Conservation (phyloP, 2,329 filamentous ascomycete genomes). For the Penicillium sp. region DNA sequence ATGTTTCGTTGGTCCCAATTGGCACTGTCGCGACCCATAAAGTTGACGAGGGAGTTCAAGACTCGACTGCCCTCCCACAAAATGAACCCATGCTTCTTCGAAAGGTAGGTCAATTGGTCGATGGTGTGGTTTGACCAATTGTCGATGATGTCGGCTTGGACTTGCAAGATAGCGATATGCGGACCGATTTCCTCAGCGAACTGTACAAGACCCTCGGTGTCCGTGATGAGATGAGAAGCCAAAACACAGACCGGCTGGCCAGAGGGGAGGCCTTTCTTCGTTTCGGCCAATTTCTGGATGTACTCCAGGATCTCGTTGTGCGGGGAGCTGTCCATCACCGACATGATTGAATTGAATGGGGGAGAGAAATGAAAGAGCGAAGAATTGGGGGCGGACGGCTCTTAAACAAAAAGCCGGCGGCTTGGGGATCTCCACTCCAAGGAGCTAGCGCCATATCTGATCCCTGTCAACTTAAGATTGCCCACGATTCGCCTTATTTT, state of each 20-base stretch:
- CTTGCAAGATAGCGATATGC: constrained; percentile 57
- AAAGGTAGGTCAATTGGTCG: constrained; percentile 31
- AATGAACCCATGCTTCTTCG: constrained; percentile 38
- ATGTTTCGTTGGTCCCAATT: constrained; percentile 31
- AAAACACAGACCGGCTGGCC: constrained; percentile 42
- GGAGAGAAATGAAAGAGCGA: neutral
- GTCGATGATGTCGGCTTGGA: constrained; percentile 58
- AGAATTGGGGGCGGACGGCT: neutral
- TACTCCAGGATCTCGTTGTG: constrained; percentile 38
- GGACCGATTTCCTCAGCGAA: constrained; percentile 58
- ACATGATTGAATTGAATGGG: constrained; percentile 15
- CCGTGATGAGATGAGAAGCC: constrained; percentile 56
- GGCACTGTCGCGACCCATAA: constrained; percentile 26
- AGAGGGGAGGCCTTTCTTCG: constrained; percentile 37
- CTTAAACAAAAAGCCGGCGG: constrained; percentile 13
- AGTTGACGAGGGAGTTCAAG: constrained; percentile 34
- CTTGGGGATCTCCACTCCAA: constrained; percentile 11
- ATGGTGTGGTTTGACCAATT: constrained; percentile 57
- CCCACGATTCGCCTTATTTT: constrained; percentile 1
- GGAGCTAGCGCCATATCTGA: constrained; percentile 16
- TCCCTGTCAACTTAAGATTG: constrained; percentile 12
- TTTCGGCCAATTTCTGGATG: constrained; percentile 30
- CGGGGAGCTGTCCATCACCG: constrained; percentile 15
- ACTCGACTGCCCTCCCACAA: constrained; percentile 42
- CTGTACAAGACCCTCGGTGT: constrained; percentile 51